Evolutionary conservation across 2,329 filamentous ascomycete species (phyloP).

Genomic region (Blastomyces silverae): DNA sequence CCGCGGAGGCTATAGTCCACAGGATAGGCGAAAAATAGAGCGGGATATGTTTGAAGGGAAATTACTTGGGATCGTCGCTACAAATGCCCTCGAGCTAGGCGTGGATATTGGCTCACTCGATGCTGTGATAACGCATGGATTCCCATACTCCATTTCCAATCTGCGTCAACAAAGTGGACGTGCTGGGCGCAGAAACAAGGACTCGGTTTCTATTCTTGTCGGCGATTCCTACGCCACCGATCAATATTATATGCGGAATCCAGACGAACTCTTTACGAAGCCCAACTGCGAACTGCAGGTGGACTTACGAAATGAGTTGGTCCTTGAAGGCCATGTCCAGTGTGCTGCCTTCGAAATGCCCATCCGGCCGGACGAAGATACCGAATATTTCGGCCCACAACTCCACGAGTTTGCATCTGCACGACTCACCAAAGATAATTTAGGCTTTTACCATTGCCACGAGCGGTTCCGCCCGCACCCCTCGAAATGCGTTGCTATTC

Average conservation of each 20-base stretch:
- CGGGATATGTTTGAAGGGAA: slow-evolving; percentile 96
- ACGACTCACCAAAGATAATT: slow-evolving; percentile 63
- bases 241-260: slow-evolving; percentile 95
- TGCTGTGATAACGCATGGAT: slow-evolving; percentile 87
- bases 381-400: slow-evolving; percentile 68
- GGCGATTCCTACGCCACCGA: slow-evolving; percentile 87
- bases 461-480: slow-evolving; percentile 80
- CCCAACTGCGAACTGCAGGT: slow-evolving; percentile 85
- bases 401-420: slow-evolving; percentile 65
- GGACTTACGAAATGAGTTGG: slow-evolving; percentile 83
- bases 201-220: slow-evolving; percentile 82
- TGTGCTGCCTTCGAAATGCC: slow-evolving; percentile 95
- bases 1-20: slow-evolving; percentile 85
- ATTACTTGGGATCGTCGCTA: slow-evolving; percentile 86
- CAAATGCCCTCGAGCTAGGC: slow-evolving; percentile 84
- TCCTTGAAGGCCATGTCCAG: slow-evolving; percentile 88
- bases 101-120: slow-evolving; percentile 94
- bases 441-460: slow-evolving; percentile 85
- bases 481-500: slow-evolving; percentile 75
- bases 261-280: slow-evolving; percentile 81
- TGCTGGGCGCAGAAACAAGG: slow-evolving; percentile 84
- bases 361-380: slow-evolving; percentile 69
- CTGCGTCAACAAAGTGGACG: slow-evolving; percentile 89
- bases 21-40: slow-evolving; percentile 83
- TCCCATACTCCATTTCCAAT: slow-evolving; percentile 93